A percentile compares a stretch with the other conserved stretches of the same genome.
Conservation (phyloP, 768 basidiomycete species). For the Lentinula detonsa region DNA sequence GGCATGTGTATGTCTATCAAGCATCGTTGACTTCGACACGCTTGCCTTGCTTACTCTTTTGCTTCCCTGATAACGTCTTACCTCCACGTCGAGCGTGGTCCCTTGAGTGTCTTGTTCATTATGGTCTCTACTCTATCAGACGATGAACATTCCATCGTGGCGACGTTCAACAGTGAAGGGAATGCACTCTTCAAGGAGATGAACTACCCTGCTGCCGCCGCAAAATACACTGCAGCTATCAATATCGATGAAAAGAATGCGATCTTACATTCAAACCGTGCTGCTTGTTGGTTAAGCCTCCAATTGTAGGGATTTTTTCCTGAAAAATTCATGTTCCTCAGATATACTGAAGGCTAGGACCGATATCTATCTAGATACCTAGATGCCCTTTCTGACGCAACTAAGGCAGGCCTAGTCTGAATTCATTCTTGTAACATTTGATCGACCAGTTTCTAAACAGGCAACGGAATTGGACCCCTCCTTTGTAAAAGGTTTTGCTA, state of each 20-base stretch:
- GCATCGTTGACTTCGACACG: background rate
- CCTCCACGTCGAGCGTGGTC: background rate
- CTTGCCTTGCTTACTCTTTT: background rate
- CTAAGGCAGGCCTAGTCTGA: background rate
- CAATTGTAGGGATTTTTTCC: background rate
- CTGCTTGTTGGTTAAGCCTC: slow-evolving; percentile 7
- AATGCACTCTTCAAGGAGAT: background rate
- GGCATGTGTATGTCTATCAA: background rate
- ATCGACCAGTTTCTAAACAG: background rate
- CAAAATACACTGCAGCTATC: slow-evolving; percentile 11
- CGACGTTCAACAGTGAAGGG: background rate
- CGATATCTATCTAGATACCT: background rate
- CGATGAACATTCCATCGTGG: background rate
- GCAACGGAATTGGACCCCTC: background rate
- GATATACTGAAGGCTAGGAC: no score
- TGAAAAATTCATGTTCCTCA: background rate
- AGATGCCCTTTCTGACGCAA: background rate
- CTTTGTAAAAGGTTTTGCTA: background rate
- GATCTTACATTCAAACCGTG: slow-evolving; percentile 15
- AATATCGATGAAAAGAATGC: slow-evolving; percentile 11
- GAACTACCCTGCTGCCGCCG: background rate
- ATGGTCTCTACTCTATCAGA: background rate
- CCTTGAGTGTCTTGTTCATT: background rate
- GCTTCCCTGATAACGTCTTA: background rate
- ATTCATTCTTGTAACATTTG: background rate